phyloP scores from a whole-genome alignment of 495 filamentous ascomycete genomes.

The Daldinia vernicosa region DNA sequence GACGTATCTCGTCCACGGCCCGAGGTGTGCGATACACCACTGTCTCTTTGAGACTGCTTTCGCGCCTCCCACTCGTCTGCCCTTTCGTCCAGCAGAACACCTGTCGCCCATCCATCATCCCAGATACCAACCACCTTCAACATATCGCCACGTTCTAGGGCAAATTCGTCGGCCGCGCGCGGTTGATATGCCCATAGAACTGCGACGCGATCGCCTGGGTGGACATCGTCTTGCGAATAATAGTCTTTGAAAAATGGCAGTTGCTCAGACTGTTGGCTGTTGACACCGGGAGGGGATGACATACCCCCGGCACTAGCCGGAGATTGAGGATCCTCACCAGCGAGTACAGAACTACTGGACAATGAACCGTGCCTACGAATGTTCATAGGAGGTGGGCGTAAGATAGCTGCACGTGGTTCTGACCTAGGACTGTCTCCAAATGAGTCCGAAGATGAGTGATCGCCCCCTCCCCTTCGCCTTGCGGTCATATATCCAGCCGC shows the following conservation, averaged over 20 bases:
- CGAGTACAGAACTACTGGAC: constrained; percentile 83
- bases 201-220: constrained; percentile 87
- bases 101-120: constrained; percentile 99
- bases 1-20: constrained; percentile 66
- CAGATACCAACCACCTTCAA: constrained; percentile 98
- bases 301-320: constrained; percentile 79
- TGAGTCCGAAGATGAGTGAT: constrained; percentile 82
- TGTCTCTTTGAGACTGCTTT: constrained; percentile 83
- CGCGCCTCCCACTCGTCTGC: constrained; percentile 89
- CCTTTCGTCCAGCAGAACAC: constrained; percentile 79
- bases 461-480: constrained; percentile 66
- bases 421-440: constrained; percentile 83
- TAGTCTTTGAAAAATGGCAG: constrained; percentile 97
- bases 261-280: constrained; percentile 94
- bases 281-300: constrained; percentile 82
- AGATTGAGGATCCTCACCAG: constrained; percentile 74
- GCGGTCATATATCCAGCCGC: constrained; percentile 50
- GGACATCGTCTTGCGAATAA: constrained; percentile 96
- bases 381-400: constrained; percentile 67
- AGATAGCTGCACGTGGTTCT: constrained; percentile 64
- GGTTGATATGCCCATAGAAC: constrained; percentile 97
- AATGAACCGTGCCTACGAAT: constrained; percentile 81
- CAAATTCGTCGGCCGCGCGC: constrained; percentile 91
- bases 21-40: constrained; percentile 89
- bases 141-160: constrained; percentile 96